Evolutionary conservation across 495 filamentous ascomycete genomes (phyloP).

Genomic region (Aspergillus cavernicola): DNA sequence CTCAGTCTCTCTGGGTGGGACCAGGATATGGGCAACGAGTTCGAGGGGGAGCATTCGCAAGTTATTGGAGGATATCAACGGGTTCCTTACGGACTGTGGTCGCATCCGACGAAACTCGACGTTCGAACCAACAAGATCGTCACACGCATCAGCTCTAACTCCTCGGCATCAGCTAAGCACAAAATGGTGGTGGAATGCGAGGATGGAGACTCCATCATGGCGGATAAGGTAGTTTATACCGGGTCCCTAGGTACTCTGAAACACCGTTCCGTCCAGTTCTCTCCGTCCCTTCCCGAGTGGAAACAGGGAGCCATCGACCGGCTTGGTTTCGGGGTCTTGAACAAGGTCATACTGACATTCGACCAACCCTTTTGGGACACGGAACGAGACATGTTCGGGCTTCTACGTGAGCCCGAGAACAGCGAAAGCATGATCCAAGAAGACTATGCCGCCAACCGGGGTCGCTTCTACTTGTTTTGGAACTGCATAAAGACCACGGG

Average conservation of each 20-base stretch:
- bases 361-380: slow-evolving; percentile 88
- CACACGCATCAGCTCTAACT: slow-evolving; percentile 62
- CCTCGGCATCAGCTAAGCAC: slow-evolving; percentile 33
- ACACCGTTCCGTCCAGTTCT: slow-evolving; percentile 66
- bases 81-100: slow-evolving; percentile 76
- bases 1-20: slow-evolving; percentile 93
- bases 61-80: slow-evolving; percentile 91
- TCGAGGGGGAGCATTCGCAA: slow-evolving; percentile 89
- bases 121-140: slow-evolving; percentile 69
- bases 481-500: slow-evolving; percentile 89
- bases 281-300: slow-evolving; percentile 80
- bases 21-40: slow-evolving; percentile 95
- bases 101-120: slow-evolving; percentile 72
- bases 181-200: slow-evolving; percentile 67
- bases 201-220: slow-evolving; percentile 70
- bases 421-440: slow-evolving; percentile 53
- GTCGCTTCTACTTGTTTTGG: slow-evolving; percentile 96
- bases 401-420: slow-evolving; percentile 67
- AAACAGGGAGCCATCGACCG: slow-evolving; percentile 78
- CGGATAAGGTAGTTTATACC: slow-evolving; percentile 84
- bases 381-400: slow-evolving; percentile 89
- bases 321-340: slow-evolving; percentile 90
- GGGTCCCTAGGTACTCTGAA: slow-evolving; percentile 90
- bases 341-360: slow-evolving; percentile 93
- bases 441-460: slow-evolving; percentile 61